Base-by-base conservation (phyloP, 352 stramenopile species). In the Blastocystis sp. region DNA sequence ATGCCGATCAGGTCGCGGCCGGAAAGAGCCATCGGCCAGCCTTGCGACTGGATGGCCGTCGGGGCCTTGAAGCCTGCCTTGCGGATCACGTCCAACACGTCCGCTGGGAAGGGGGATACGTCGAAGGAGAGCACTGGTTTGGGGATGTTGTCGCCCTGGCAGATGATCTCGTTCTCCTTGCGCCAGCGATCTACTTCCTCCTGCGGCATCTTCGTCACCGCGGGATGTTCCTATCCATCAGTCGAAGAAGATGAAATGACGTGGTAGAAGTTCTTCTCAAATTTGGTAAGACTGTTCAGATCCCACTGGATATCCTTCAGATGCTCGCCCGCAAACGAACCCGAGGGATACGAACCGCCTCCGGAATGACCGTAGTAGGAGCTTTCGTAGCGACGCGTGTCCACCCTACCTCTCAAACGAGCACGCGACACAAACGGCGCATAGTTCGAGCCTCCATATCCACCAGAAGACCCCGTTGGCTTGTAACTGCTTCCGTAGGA, bases 211-310 rank as follows among this genome's bases (percentile, higher is more conserved):
- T 90, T 90, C 4, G 92, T 92, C 29, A 99, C 95, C 85, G 96
- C 94, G 21, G 96, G 96, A 90, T 99, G 96, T 89, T 99, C 92
- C 84, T 85, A 72, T 6, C 18, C 29, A 42, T 56, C 11, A 75
- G 40, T 44, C 8, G 24, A 24, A 0, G 8, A 61, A 44, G 3
- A 85, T 11, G 24, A 27, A 0, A 24, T 73, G n/a, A 85, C 92
- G 63, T 94, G 93, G 93, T 98, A 98, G 87, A 99, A 98, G 88
- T 98, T 97, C 89, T 98, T 98, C 88, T 98, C 94, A 87, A 99
- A 99, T 24, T 94, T 90, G 0, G 94, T 93, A 9, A 98, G 90
- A 87, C 96, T 92, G 32, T 92, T 89, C 56, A 97, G 84, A 81
- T 96, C 92, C 91, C 96, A 98, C 87, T 97, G 91, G 90, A 99